Conservation (phyloP, 495 filamentous ascomycete species). For the Xylaria telfairii region DNA sequence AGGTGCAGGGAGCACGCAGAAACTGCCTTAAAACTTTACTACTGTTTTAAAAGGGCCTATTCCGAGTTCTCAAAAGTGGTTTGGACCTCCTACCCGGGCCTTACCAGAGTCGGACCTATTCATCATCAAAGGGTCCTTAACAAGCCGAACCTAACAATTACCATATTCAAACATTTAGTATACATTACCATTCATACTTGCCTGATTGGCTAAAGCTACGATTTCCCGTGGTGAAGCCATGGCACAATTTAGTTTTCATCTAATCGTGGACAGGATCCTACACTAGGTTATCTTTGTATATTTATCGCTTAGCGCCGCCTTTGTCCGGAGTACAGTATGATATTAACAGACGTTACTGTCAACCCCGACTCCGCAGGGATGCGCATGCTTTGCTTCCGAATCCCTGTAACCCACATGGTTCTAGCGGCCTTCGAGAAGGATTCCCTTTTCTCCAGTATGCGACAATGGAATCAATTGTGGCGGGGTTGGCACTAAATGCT, state of each 20-base stretch:
- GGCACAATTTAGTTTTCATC: background rate
- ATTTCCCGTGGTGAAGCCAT: background rate
- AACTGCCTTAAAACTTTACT: background rate
- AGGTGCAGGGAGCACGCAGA: background rate
- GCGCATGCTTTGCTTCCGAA: background rate
- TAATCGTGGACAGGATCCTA: background rate
- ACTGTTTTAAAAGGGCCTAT: background rate
- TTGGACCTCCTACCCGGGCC: background rate
- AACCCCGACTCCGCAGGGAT: background rate
- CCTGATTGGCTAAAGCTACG: background rate
- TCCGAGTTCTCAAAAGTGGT: background rate
- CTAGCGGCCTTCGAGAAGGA: slow-evolving; percentile 26
- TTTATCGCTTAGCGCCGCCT: background rate
- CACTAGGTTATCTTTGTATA: background rate
- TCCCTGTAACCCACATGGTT: slow-evolving; percentile 24
- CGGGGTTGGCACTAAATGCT: background rate
- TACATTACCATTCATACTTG: background rate
- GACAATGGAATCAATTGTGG: background rate
- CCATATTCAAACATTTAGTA: background rate
- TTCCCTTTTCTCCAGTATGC: background rate
- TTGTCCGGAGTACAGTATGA: no score
- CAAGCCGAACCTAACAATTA: background rate
- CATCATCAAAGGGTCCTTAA: background rate
- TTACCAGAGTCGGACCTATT: slow-evolving; percentile 19
- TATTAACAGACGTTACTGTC: background rate